A percentile compares a stretch with the other conserved stretches of the same genome.
Conservation (phyloP, 495 filamentous ascomycete species). For the Podospora anserina region DNA sequence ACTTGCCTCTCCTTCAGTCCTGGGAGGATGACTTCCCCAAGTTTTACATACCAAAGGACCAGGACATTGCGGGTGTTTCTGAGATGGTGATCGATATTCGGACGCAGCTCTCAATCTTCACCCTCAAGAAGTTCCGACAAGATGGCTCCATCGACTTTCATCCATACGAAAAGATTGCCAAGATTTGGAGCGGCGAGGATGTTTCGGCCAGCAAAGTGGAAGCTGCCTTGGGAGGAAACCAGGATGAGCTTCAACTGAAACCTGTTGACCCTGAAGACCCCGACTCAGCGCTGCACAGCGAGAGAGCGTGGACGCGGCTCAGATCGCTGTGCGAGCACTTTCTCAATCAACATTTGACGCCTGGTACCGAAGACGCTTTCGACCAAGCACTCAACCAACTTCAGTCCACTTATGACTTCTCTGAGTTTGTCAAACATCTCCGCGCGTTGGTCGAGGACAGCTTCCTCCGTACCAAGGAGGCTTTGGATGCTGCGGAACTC, state of each 20-base stretch:
- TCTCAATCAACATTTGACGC: neutral
- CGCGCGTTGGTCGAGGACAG: slow-evolving; percentile 2
- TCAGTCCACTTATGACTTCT: neutral
- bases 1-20: slow-evolving; percentile 18
- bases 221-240: slow-evolving; percentile 11
- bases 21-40: slow-evolving; percentile 22
- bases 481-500: neutral
- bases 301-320: neutral
- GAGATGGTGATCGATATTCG: slow-evolving; percentile 24
- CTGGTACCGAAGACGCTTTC: neutral
- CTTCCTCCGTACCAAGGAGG: neutral
- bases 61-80: neutral
- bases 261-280: slow-evolving; percentile 2
- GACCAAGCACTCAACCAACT: neutral
- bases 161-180: slow-evolving; percentile 14
- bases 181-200: slow-evolving; percentile 22
- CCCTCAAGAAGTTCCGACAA: slow-evolving; percentile 10
- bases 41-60: slow-evolving; percentile 9
- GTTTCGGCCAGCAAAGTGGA: slow-evolving; percentile 16
- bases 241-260: slow-evolving; percentile 18
- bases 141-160: slow-evolving; percentile 9
- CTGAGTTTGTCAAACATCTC: neutral
- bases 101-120: slow-evolving; percentile 24
- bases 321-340: neutral
- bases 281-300: neutral